phyloP scores from a whole-genome alignment of 306 rosid species.

The Crataegus laevigata region DNA sequence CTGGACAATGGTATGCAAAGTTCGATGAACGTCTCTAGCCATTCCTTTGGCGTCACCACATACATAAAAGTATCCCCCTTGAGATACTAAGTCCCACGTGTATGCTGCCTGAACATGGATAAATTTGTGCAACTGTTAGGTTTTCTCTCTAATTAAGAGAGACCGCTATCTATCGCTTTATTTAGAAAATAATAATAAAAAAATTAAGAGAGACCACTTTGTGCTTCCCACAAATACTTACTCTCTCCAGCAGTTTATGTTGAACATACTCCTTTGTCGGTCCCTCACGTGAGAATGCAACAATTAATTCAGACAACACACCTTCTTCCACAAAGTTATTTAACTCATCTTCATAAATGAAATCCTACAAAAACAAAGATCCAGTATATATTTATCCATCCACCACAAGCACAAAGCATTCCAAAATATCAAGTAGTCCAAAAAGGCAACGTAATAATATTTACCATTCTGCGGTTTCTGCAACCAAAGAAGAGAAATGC shows the following conservation, averaged over 20 bases:
- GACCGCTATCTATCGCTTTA: not conserved
- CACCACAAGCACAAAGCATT: not conserved
- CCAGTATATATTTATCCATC: slow-evolving; percentile 8
- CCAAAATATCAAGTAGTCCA: not conserved
- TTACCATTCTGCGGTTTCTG: slow-evolving; percentile 85
- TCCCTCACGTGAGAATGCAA: slow-evolving; percentile 88
- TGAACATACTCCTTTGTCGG: slow-evolving; percentile 81
- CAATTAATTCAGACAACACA: slow-evolving; percentile 58
- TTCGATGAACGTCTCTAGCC: slow-evolving; percentile 89
- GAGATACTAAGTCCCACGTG: slow-evolving; percentile 62
- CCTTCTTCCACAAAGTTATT: slow-evolving; percentile 62
- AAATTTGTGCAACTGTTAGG: slow-evolving; percentile 8
- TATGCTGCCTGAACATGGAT: slow-evolving; percentile 45
- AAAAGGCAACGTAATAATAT: not conserved
- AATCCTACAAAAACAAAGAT: slow-evolving; percentile 53
- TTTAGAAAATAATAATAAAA: too few species aligned
- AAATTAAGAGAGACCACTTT: not conserved
- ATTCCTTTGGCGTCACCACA: slow-evolving; percentile 98
- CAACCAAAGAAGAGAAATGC: slow-evolving; percentile 91
- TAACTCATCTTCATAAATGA: slow-evolving; percentile 85
- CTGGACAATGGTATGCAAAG: slow-evolving; percentile 69
- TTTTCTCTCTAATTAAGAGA: slow-evolving; percentile 4
- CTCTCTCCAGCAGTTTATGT: slow-evolving; percentile 71
- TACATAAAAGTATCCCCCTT: slow-evolving; percentile 79
- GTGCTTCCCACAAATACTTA: slow-evolving; percentile 27